Percentiles rank a stretch among this genome's conserved stretches.
These are phyloP conservation scores for Xylariaceae sp. DNA, from an alignment of 2,329 filamentous ascomycete genomes.

Conservation along the genomic window DNA sequence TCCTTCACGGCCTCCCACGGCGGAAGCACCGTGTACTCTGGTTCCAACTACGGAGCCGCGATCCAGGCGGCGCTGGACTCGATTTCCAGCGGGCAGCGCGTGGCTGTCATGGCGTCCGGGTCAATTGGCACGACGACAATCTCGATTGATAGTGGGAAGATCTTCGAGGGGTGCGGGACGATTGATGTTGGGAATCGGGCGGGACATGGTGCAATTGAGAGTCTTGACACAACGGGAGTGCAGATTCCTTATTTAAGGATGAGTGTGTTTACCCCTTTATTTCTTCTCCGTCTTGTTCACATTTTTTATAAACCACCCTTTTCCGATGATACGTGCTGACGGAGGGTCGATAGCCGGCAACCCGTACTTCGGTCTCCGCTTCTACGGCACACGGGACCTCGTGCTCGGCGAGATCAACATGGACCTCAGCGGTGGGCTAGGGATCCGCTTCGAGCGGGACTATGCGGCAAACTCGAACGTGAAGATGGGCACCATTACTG, in stretches of 20 bases:
- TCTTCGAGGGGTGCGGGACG: constrained; percentile 54
- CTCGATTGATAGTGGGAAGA: constrained; percentile 47
- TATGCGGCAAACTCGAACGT: constrained; percentile 48
- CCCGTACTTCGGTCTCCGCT: constrained; percentile 53
- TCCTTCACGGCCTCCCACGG: constrained; percentile 32
- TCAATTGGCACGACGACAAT: constrained; percentile 51
- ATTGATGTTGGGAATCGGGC: constrained; percentile 41
- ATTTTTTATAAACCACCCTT: not conserved
- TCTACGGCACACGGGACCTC: constrained; percentile 47
- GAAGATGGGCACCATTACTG: constrained; percentile 46
- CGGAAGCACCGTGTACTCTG: constrained; percentile 44
- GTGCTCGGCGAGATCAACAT: constrained; percentile 48
- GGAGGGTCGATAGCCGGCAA: constrained; percentile 36
- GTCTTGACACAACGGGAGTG: constrained; percentile 42
- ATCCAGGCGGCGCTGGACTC: constrained; percentile 51
- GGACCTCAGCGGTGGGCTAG: constrained; percentile 49
- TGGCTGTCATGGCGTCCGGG: constrained; percentile 50
- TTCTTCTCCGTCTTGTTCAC: not conserved
- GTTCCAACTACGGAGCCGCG: constrained; percentile 48
- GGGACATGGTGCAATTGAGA: constrained; percentile 51
- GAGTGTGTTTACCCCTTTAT: constrained; percentile 27
- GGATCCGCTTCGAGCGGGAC: constrained; percentile 55
- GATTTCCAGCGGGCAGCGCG: constrained; percentile 46
- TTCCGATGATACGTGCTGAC: not conserved
- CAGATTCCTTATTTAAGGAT: constrained; percentile 52